Evolutionary conservation across 1,284 basidiomycete genomes (phyloP), one percentile per base, ranked within the genome.

Genomic region (Ganoderma leucocontextum): DNA sequence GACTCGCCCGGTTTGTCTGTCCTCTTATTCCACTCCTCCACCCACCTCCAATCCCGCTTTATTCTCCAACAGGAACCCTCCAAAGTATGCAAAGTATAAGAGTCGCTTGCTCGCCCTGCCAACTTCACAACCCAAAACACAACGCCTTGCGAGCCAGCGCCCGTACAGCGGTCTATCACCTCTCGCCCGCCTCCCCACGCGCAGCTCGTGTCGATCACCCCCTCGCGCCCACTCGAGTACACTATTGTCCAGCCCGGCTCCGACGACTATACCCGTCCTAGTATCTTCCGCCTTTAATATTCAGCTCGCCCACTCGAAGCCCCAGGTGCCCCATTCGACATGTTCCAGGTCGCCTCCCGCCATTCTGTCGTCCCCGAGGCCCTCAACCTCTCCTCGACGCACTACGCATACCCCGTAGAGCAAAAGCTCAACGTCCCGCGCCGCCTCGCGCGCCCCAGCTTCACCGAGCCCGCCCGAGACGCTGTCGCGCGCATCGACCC

Each of bases 341-440:
- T 79, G 78, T 77, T 79, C 72, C 78, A 79, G 66, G 75, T 79
- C 74, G 74, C 76, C 12, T 75, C 77, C n/a, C 78, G 77, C 65
- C 76, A 73, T 62, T 63, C 74, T n/a, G 67, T 72, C 61, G 67
- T 73, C 67, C 75, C 75, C 33, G 74, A 75, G 72, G 65, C 71
- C 19, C 74, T 76, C 70, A 71, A 73, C 67, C 75, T 76, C 65
- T 66, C 71, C 64, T 71, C 75, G 64, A 67, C 74, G 39, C 74
- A 73, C 70, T 70, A 74, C 67, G 66, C 70, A 57, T 66, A 70
- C 47, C 71, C 68, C 22, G 63, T 71, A 41, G 66, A 65, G 60
- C 69, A 71, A 25, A 74, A 70, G 68, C 72, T 84, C 75, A 81
- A 83, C 80, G 79, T 82, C 39, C 81, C 81, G 39, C 78, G 80